Evolutionary conservation across 2,329 filamentous ascomycete genomes (phyloP), one percentile per base, ranked within the genome.

Genomic region (Hypoxylon sp.): DNA sequence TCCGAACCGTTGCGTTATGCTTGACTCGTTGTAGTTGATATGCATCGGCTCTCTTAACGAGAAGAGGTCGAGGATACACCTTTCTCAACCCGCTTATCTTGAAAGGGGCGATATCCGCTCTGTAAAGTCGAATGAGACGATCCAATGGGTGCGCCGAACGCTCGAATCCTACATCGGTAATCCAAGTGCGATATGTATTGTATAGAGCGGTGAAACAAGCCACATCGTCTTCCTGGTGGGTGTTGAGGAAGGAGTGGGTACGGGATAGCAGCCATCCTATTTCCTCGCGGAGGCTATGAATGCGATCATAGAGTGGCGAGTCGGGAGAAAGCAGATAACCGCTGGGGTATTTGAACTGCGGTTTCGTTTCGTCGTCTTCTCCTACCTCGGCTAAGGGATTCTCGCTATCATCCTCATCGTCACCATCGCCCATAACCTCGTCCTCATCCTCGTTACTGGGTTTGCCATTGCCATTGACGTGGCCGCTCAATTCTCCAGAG

Each of bases 141-240:
- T 99, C 95, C 8, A 98, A 82, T 1, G 96, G 92, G 75, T 97
- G 95, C 0, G 95, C 94, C 17, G 94, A 97, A 62, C 94, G 87
- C 79, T 99, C 95, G 63, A 97, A 96, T 17, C 96, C 95, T 41
- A 99, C 94, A 73, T 99, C 95, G 1, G 97, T 93, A 72, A 99
- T 98, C 93, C 94, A 99, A 7, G 92, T 95, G 44, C 93, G 86
- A 76, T 97, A 99, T 1, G 94, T 92, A 20, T 91, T 91, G 78
- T 97, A 99, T 1, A 99, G 80, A 0, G 94, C 89, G 22, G 93
- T 97, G 79, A 99, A 99, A 78, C 93, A 97, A 15, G 91, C 89
- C 0, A 99, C 95, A 75, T 99, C 95, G 73, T 99, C 95, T 75
- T 98, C 92, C 74, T 97, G 94, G 64, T 94, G 89, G 64, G 88